Evolutionary conservation across 306 rosid genomes (phyloP), one percentile per base, ranked within the genome.

Genomic region (Luffa acutangula): DNA sequence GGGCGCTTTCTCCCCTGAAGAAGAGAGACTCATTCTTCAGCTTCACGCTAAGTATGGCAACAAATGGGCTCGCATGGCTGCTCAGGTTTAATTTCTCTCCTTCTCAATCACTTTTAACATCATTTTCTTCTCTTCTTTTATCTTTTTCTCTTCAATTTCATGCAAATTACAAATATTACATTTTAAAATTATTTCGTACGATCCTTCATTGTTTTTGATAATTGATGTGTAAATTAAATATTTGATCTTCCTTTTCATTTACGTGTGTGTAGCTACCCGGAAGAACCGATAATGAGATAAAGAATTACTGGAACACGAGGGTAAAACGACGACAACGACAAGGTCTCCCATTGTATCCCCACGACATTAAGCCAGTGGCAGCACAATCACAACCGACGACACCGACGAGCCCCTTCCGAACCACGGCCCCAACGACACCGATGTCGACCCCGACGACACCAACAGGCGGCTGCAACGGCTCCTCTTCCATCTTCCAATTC

Each of bases 31-130:
- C 57, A 94, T 94, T 81, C 81, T 91, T 52, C 92, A 89, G 9
- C 93, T 94, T 5, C 98, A 94, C 58, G 79, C 97, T 20, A 93
- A 87, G 42, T 86, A 81, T 49, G 97, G 98, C 77, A 94, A 94
- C 87, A 94, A 94, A 86, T 94, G 98, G 98, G 98, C 98, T n/a
- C 85, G 93, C 81, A 94, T 94, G 97, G 98, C 97, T 20, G 83
- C 93, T 76, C 89, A 92, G 90, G 98, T 92, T 25, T 25, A 25
- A 25, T 25, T 39, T 39, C 18, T 2, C 15, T 34, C 17, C 3
- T 21, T 58, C 64, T 25, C 31, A 25, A n/a, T 51, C 25, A 21
- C 33, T 69, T 9, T n/a, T 25, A 25, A 25, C 31, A 25, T 25
- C 31, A 25, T 25, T 25, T 25, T 25, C 31, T 25, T 25, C 31